A percentile compares a stretch with the other conserved stretches of the same genome.
These are phyloP conservation scores for Candida sp. DNA, from an alignment of 1,139 yeast species.

Conservation along the genomic window DNA sequence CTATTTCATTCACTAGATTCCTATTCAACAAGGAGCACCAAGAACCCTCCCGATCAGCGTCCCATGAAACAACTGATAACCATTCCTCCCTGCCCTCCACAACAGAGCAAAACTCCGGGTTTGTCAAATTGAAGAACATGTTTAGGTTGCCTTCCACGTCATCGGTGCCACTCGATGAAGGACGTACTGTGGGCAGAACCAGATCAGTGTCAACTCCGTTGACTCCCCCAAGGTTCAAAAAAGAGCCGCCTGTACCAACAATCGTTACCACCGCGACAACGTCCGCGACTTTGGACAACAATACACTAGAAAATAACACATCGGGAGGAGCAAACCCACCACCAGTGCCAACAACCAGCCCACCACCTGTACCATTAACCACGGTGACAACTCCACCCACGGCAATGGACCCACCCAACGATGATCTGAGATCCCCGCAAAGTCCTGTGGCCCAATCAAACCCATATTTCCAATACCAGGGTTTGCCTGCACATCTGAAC, in stretches of 20 bases:
- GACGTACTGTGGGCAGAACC: constrained; percentile 4
- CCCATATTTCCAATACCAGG: constrained; percentile 58
- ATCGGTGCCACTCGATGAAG: constrained; percentile 2
- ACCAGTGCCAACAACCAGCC: background rate
- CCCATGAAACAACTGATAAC: constrained; percentile 9
- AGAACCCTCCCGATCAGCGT: constrained; percentile 10
- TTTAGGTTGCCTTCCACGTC: constrained; percentile 14
- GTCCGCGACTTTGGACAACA: background rate
- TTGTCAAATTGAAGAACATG: constrained; percentile 13
- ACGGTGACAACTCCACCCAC: constrained; percentile 6
- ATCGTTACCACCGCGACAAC: background rate
- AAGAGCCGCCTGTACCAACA: background rate
- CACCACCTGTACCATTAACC: constrained; percentile 6
- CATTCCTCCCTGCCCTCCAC: constrained; percentile 4
- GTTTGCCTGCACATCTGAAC: constrained; percentile 54
- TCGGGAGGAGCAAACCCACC: constrained; percentile 3
- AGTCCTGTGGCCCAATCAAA: constrained; percentile 45
- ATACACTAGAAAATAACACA: background rate
- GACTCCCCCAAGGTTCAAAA: constrained; percentile 4
- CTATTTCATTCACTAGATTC: constrained; percentile 23
- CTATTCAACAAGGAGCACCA: constrained; percentile 17
- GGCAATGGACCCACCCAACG: constrained; percentile 2
- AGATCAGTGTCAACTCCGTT: constrained; percentile 7
- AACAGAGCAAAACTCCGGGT: constrained; percentile 6
- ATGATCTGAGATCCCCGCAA: constrained; percentile 7